Evolutionary conservation across 371 early-diverging fungal genomes (phyloP), one percentile per base, ranked within the genome.

Genomic region (Apophysomyces variabilis): DNA sequence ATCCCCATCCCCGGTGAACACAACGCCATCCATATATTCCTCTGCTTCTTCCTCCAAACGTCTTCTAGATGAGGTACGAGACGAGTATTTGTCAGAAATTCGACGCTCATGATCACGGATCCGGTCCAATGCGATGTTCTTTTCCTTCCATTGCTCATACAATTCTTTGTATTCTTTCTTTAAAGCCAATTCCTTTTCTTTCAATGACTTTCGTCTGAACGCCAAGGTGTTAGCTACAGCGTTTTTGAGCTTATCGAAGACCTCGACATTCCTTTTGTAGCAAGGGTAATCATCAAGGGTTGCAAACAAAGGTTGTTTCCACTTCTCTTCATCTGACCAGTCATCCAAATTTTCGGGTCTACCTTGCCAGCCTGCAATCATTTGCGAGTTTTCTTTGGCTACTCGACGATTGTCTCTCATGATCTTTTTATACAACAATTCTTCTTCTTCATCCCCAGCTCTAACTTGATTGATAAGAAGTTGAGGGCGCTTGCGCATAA

Each of bases 241-340:
- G 11, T 64, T 62, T 36, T 72, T 73, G 26, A 79, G 39, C 45
- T 71, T 74, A 9, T 47, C 57, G 50, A 80, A 77, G 0, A 60
- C 50, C 1, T 65, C 67, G 5, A 78, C 60, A 63, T 83, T 85
- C 12, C 80, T 79, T 39, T 85, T 70, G 70, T 88, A 89, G 58
- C 88, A 90, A 35, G 89, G 87, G 71, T 87, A 91, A 26, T 90
- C 89, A 14, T 85, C 78, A 14, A 87, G 65, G 0, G 64, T 64
- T 21, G 66, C 57, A 65, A 79, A 83, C 5, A 83, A 11, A 16
- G 75, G 80, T 43, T 74, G 72, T 64, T 75, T 57, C 77, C 80
- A 75, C 41, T 69, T 65, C 44, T 78, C 74, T 39, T 76, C 63
- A 58, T 87, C 70, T 54, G 82, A 61, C 82, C 82, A 79, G 62